These are phyloP conservation scores for Backusella parvicylindrica DNA, from an alignment of 192 early-diverging fungal species.

Conservation along the genomic window DNA sequence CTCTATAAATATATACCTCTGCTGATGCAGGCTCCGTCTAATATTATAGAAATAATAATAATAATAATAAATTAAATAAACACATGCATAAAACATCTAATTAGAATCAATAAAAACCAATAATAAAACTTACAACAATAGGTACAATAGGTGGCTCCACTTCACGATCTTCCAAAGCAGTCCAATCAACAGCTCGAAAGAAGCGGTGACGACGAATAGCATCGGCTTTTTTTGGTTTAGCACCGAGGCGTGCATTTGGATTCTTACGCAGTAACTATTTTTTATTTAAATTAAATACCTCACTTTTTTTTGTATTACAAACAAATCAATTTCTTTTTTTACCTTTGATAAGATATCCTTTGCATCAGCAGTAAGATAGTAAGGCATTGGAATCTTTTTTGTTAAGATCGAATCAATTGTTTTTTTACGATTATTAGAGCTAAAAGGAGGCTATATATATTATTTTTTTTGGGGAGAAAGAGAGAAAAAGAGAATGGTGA, in stretches of 20 bases:
- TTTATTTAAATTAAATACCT: constrained; percentile 45
- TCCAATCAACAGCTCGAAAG: constrained; percentile 73
- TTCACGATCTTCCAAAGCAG: constrained; percentile 46
- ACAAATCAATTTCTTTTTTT: constrained; percentile 34
- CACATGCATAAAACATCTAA: background rate
- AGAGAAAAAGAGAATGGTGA: background rate
- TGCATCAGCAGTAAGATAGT: constrained; percentile 72
- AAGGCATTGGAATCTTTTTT: constrained; percentile 75
- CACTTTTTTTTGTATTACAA: background rate
- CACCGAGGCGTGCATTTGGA: constrained; percentile 47
- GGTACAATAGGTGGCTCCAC: constrained; percentile 66
- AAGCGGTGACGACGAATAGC: constrained; percentile 60
- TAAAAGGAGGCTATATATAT: constrained; percentile 63
- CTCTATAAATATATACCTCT: background rate
- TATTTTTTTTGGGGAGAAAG: background rate
- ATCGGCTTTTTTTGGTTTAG: constrained; percentile 39
- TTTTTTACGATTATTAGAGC: constrained; percentile 72
- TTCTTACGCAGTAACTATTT: constrained; percentile 49
- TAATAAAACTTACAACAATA: constrained; percentile 37
- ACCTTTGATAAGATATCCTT: constrained; percentile 74
- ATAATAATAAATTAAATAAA: no score
- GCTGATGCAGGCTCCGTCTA: constrained; percentile 14
- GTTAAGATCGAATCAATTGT: constrained; percentile 81
- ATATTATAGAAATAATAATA: background rate
- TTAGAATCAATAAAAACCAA: background rate